Evolutionary conservation across 176 grass and related monocot species (phyloP).

Genomic region (Phoenix roebelenii): DNA sequence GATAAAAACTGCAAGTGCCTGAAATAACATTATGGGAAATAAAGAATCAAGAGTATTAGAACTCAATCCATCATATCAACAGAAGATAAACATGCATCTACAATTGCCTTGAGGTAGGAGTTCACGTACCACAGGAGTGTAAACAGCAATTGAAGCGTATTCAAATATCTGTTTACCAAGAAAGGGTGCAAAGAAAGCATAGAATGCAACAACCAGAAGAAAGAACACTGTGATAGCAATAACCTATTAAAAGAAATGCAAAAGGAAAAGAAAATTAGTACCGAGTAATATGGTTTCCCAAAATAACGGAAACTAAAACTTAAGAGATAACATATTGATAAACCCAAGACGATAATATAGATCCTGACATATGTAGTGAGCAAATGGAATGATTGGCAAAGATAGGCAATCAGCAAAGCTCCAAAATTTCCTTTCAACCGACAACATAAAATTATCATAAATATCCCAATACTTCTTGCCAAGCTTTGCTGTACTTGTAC

Average conservation of each 20-base stretch:
- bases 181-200: constrained; percentile 97
- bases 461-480: too few species aligned
- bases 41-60: not conserved
- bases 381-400: too few species aligned
- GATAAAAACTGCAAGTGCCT: constrained; percentile 90
- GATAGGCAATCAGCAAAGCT: too few species aligned
- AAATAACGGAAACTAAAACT: too few species aligned
- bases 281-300: too few species aligned
- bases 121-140: constrained; percentile 82
- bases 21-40: constrained; percentile 11
- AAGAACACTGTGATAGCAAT: constrained; percentile 93
- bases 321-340: too few species aligned
- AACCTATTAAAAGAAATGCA: constrained; percentile 35
- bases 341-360: too few species aligned
- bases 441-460: too few species aligned
- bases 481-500: too few species aligned
- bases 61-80: not conserved
- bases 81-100: not conserved
- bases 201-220: constrained; percentile 92
- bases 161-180: constrained; percentile 54
- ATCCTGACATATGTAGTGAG: too few species aligned
- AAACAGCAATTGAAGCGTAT: constrained; percentile 63
- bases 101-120: not conserved
- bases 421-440: too few species aligned
- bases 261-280: constrained; percentile 1